Evolutionary conservation across 164 flowering plant species (phyloP), one percentile per base, ranked within the genome.

Genomic region (Macadamia integrifolia): DNA sequence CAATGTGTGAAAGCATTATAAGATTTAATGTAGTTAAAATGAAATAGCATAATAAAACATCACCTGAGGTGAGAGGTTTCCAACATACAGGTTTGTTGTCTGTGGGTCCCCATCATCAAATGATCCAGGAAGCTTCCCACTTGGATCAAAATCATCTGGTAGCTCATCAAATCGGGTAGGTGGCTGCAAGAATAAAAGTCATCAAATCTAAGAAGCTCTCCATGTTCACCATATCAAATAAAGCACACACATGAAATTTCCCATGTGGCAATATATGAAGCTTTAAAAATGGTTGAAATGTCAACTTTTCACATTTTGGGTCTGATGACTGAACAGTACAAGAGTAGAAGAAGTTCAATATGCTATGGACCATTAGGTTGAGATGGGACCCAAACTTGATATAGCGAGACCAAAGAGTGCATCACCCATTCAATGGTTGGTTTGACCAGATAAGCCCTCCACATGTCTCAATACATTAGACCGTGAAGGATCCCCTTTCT

Each of bases 41-140:
- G 14, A 29, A 6, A 49, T 30, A 43, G n/a, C 69, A 42, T n/a
- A 68, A 43, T 35, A 74, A 23, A 65, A 58, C 43, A 66, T 56
- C 57, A 89, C 99, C 91, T 91, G 86, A 61, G 99, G 99, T 49
- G 99, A 83, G 53, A 95, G 88, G 80, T 95, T 95, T 50, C 99
- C 99, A 78, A 95, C 99, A 84, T 95, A 95, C 7, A 95, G 94
- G 82, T 95, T 95, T 65, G 99, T 95, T 12, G 98, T 95, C 73
- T 90, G 98, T 55, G 99, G 98, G 72, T 95, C 99, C 57, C 97
- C 98, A 74, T 95, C 98, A 82, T 95, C 99, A 87, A 95, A 95
- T 62, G 98, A 92, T 66, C 99, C 98, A 80, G 85, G 84, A 73
- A 87, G 71, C 79, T 80, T 95, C 75, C 98, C 99, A 73, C 86